These are phyloP conservation scores for Wickerhamiella galacta DNA, from an alignment of 805 yeast species.

Conservation along the genomic window DNA sequence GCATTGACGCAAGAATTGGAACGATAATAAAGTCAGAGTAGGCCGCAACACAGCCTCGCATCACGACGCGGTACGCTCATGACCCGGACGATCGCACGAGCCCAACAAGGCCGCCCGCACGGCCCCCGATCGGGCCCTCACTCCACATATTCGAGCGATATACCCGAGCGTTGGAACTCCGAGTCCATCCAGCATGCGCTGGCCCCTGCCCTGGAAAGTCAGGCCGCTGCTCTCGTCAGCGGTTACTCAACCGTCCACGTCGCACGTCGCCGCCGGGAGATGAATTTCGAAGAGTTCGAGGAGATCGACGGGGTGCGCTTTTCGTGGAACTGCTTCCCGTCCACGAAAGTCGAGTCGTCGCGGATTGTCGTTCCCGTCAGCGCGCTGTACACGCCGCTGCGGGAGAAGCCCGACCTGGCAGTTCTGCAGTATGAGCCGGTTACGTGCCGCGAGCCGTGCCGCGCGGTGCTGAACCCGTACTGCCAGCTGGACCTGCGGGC, in stretches of 20 bases:
- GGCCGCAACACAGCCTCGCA: too few relatives aligned
- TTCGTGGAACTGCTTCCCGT: constrained; percentile 79
- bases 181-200: too few relatives aligned
- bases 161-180: too few relatives aligned
- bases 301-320: constrained; percentile 52
- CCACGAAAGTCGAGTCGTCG: constrained; percentile 73
- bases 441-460: constrained; percentile 65
- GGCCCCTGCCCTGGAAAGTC: not conserved
- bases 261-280: too few relatives aligned
- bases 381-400: constrained; percentile 85
- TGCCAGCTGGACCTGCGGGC: constrained; percentile 64
- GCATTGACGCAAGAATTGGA: too few relatives aligned
- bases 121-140: too few relatives aligned
- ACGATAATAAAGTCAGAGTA: too few relatives aligned
- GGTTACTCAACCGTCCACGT: not conserved
- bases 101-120: too few relatives aligned
- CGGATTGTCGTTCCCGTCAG: constrained; percentile 91
- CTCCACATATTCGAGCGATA: too few relatives aligned
- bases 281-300: constrained; percentile 42
- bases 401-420: constrained; percentile 58
- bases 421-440: constrained; percentile 77
- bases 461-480: constrained; percentile 74
- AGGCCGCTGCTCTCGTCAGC: not conserved
- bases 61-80: too few relatives aligned
- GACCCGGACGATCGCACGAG: too few relatives aligned